phyloP scores from a whole-genome alignment of 129 eudicot species.

The Arctium minus region DNA sequence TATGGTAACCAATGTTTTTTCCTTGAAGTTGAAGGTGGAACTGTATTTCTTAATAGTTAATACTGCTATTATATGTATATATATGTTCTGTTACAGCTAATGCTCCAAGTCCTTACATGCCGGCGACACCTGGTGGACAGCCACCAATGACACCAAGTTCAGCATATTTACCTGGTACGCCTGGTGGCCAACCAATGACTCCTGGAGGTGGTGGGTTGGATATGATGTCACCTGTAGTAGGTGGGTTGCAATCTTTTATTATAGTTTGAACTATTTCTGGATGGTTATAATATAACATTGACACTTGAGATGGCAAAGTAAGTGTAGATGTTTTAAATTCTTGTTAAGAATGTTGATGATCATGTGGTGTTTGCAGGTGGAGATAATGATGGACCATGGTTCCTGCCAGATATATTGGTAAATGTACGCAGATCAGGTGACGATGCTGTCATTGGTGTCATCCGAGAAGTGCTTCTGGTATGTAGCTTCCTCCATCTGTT shows the following conservation, averaged over 20 bases:
- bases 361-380: constrained; percentile 47
- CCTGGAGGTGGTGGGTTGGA: constrained; percentile 98
- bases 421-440: constrained; percentile 72
- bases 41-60: not conserved
- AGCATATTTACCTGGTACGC: constrained; percentile 91
- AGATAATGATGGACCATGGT: constrained; percentile 78
- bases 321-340: not conserved
- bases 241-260: constrained; percentile 32
- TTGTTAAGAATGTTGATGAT: constrained; percentile 2
- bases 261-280: not conserved
- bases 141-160: constrained; percentile 99
- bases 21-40: not conserved
- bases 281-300: not conserved
- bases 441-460: constrained; percentile 57
- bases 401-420: constrained; percentile 79
- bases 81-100: constrained; percentile 48
- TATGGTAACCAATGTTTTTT: constrained; percentile 51
- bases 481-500: not conserved
- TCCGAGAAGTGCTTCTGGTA: constrained; percentile 89
- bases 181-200: constrained; percentile 98
- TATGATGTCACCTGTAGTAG: constrained; percentile 91
- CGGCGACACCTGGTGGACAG: constrained; percentile 97
- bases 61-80: not conserved
- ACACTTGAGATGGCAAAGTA: not conserved
- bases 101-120: constrained; percentile 99